Base-by-base conservation (phyloP, 139 green algal genomes). In the Zygnema cylindricum region DNA sequence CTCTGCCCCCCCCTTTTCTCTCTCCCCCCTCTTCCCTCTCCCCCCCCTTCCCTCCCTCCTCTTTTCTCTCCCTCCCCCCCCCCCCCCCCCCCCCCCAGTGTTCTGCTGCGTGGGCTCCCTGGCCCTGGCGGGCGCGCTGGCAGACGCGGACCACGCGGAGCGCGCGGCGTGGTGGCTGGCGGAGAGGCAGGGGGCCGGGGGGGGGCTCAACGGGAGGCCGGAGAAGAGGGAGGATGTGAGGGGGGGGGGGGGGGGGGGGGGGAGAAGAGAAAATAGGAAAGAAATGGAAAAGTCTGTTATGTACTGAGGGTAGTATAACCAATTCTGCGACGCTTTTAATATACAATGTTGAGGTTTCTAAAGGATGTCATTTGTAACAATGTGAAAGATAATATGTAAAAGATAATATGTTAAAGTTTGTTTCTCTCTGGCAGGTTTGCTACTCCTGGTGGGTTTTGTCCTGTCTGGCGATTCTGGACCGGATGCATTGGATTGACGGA, bases 381-480 rank as follows among this genome's bases (percentile, higher is more conserved):
- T n/a, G n/a, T n/a, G n/a, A n/a, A n/a, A n/a, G n/a, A n/a, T n/a
- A n/a, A n/a, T n/a, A n/a, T n/a, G n/a, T n/a, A n/a, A n/a, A n/a
- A n/a, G n/a, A n/a, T n/a, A n/a, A n/a, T n/a, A n/a, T n/a, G n/a
- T n/a, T n/a, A 63, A 63, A 63, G 49, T 16, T 63, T 16, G 16
- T 16, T 16, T 63, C 3, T 1, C 57, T 11, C 11, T n/a, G 0
- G 25, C 83, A 92, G 88, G 88, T 98, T 77, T 98, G 96, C 93
- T 98, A 98, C 92, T 98, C 95, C 11, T 99, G 97, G 97, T 99
- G 98, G 98, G 98, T 97, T 82, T 89, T 99, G 25, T 98, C 96
- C 0, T 95, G 94, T 32, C 94, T 99, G 7, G 84, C 86, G 77
- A 96, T 98, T n/a, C 87, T 99, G 43, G 93, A 93, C 0, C 85